These are phyloP conservation scores for Plasmodium gaboni DNA, from an alignment of 169 alveolate genomes.

Conservation along the genomic window DNA sequence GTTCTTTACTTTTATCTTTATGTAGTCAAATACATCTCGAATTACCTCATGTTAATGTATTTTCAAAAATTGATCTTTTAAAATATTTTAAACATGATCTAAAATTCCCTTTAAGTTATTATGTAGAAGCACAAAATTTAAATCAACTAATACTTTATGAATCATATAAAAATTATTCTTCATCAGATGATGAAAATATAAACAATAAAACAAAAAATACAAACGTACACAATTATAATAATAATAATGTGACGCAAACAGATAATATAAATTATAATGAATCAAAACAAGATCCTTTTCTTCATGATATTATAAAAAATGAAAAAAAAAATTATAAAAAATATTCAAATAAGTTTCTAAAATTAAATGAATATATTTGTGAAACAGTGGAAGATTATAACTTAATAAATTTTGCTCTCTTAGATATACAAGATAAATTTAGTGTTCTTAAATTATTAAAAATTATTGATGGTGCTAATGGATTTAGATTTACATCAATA, in stretches of 20 bases:
- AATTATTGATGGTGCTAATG: slow-evolving; percentile 89
- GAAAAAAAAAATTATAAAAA: slow-evolving; percentile 43
- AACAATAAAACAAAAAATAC: slow-evolving; percentile 34
- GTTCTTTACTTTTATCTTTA: slow-evolving; percentile 93
- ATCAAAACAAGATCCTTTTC: too few species aligned
- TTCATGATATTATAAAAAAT: slow-evolving; percentile 10
- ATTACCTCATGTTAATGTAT: slow-evolving; percentile 95
- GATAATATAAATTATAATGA: slow-evolving; percentile 16
- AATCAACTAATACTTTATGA: slow-evolving; percentile 54
- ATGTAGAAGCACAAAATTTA: slow-evolving; percentile 68
- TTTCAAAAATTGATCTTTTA: slow-evolving; percentile 92
- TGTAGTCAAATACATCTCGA: slow-evolving; percentile 95
- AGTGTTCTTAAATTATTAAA: slow-evolving; percentile 85
- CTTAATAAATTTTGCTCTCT: slow-evolving; percentile 84
- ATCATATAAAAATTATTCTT: slow-evolving; percentile 46
- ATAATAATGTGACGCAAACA: background rate
- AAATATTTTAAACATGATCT: slow-evolving; percentile 84
- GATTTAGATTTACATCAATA: slow-evolving; percentile 82
- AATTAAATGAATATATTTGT: slow-evolving; percentile 78
- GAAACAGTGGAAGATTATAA: slow-evolving; percentile 85
- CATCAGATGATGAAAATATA: slow-evolving; percentile 22
- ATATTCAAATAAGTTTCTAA: slow-evolving; percentile 79
- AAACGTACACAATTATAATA: background rate
- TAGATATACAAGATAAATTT: slow-evolving; percentile 89
- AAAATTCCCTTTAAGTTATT: slow-evolving; percentile 59